Evolutionary conservation across 2,329 filamentous ascomycete genomes (phyloP).

Genomic region (Ceratocystis destructans): DNA sequence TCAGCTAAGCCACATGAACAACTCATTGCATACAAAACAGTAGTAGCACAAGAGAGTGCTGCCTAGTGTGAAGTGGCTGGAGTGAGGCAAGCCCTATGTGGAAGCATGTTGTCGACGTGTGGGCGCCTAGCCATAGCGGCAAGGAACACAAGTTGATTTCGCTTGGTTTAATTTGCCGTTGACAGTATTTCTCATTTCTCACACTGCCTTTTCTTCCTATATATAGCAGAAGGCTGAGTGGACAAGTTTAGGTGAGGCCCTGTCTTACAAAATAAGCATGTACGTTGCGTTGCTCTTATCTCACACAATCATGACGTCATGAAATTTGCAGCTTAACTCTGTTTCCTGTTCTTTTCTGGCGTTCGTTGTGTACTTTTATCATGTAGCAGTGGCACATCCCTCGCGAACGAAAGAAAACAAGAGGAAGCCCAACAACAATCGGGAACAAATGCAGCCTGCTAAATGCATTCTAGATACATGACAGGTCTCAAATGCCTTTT

Average conservation of each 20-base stretch:
- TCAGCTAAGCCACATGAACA: slow-evolving; percentile 3
- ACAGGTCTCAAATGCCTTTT: background rate
- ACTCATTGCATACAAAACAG: background rate
- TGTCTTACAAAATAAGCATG: background rate
- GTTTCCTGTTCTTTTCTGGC: background rate
- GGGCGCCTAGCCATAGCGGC: background rate
- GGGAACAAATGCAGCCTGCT: background rate
- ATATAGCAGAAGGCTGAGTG: background rate
- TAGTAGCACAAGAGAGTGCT: background rate
- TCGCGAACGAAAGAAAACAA: background rate
- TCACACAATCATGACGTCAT: slow-evolving; percentile 3
- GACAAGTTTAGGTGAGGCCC: background rate
- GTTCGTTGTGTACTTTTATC: background rate
- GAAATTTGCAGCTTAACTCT: background rate
- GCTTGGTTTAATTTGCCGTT: background rate
- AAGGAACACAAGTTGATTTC: background rate
- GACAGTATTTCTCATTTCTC: background rate
- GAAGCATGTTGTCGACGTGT: background rate
- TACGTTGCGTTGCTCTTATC: background rate
- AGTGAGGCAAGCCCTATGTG: background rate
- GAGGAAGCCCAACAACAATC: background rate
- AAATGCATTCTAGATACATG: background rate
- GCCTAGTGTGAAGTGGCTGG: background rate
- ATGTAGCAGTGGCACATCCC: background rate
- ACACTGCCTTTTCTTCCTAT: background rate